phyloP scores from a whole-genome alignment of 2,329 filamentous ascomycete species.

The Aureobasidium sp. region DNA sequence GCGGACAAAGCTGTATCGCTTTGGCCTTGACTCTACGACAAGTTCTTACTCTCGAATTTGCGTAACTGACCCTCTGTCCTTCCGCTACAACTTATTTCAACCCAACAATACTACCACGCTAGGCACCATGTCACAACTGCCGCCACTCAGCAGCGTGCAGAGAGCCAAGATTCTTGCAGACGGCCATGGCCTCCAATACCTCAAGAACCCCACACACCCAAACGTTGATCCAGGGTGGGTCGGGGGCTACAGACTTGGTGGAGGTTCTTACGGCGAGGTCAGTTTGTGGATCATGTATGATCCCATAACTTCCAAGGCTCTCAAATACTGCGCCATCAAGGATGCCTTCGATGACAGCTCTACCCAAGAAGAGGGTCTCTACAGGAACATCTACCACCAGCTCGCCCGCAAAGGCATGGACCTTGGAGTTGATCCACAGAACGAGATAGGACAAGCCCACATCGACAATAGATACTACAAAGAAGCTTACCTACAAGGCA shows the following conservation, averaged over 20 bases:
- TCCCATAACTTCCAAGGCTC: neutral
- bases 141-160: neutral
- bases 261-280: neutral
- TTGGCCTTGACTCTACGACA: neutral
- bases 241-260: neutral
- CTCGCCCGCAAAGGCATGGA: neutral
- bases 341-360: neutral
- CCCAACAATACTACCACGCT: neutral
- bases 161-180: neutral
- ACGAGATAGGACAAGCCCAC: neutral
- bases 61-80: neutral
- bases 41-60: neutral
- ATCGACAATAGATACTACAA: neutral
- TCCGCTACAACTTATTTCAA: no score
- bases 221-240: neutral
- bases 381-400: neutral
- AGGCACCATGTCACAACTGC: neutral
- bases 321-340: neutral
- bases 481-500: slow-evolving; percentile 1
- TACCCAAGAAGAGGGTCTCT: neutral
- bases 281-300: neutral
- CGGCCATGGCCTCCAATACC: neutral
- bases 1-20: neutral
- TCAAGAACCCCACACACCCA: neutral
- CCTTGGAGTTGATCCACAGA: neutral